Conservation (phyloP, 352 stramenopile genomes). For the Plasmopara muralis region DNA sequence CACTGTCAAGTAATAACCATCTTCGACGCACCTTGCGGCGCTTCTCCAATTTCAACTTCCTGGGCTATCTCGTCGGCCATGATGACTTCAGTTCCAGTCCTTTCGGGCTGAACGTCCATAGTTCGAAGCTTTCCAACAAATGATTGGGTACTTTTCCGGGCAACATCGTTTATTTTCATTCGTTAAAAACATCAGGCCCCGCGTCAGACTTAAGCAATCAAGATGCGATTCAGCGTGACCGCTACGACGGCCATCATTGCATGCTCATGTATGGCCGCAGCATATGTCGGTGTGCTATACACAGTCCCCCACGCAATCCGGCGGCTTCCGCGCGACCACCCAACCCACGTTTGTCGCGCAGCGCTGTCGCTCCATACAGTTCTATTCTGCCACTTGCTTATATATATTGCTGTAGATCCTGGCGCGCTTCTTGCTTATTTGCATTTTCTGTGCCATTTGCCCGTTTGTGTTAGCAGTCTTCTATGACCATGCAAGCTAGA, state of each 20-base stretch:
- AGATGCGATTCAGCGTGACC: conserved; percentile 78
- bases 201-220: conserved; percentile 10
- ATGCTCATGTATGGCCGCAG: conserved; percentile 74
- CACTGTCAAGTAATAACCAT: background rate
- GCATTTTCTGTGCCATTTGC: conserved; percentile 78
- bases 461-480: conserved; percentile 78
- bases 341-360: conserved; percentile 53
- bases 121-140: conserved; percentile 12
- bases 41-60: conserved; percentile 81
- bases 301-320: conserved; percentile 68
- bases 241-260: conserved; percentile 56
- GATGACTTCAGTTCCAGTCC: conserved; percentile 81
- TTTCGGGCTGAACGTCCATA: conserved; percentile 23
- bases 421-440: conserved; percentile 82
- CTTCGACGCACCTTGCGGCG: conserved; percentile 46
- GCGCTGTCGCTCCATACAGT: background rate
- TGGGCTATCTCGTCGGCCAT: conserved; percentile 67
- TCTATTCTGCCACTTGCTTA: conserved; percentile 3
- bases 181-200: conserved; percentile 27
- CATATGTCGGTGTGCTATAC: conserved; percentile 85
- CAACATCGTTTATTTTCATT: conserved; percentile 13
- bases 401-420: conserved; percentile 49
- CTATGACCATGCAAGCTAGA: conserved; percentile 61
- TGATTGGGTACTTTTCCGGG: conserved; percentile 15
- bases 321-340: conserved; percentile 72